Percentiles rank a stretch among this genome's conserved stretches.
Conservation (phyloP, 768 basidiomycete species). For the Lactarius psammicola region DNA sequence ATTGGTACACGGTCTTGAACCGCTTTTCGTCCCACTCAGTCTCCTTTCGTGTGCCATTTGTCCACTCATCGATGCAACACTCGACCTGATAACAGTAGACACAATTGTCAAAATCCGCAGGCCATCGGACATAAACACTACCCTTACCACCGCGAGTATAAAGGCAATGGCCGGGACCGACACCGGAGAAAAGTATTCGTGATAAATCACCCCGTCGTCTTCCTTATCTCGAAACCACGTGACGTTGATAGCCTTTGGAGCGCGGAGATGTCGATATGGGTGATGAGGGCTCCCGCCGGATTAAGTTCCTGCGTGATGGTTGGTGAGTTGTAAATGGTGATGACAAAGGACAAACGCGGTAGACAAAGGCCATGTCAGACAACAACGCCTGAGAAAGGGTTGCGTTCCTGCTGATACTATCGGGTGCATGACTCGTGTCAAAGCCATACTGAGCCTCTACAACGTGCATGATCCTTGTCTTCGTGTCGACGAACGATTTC, state of each 20-base stretch:
- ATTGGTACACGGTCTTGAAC: background rate
- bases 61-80: constrained; percentile 21
- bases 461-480: background rate
- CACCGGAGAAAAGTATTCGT: constrained; percentile 7
- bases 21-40: background rate
- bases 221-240: constrained; percentile 11
- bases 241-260: constrained; percentile 17
- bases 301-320: background rate
- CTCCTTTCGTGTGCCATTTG: background rate
- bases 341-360: background rate
- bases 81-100: constrained; percentile 3
- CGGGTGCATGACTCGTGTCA: constrained; percentile 7
- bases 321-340: background rate
- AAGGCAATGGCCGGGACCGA: constrained; percentile 9
- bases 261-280: constrained; percentile 14
- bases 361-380: constrained; percentile 11
- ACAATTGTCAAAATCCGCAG: background rate
- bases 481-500: background rate
- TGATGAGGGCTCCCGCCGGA: background rate
- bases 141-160: constrained; percentile 15
- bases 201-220: background rate
- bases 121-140: background rate
- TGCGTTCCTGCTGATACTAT: constrained; percentile 5
- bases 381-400: background rate
- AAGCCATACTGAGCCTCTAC: constrained; percentile 15